These are phyloP conservation scores for Spatholobus suberectus DNA, from an alignment of 306 rosid genomes.

Conservation along the genomic window DNA sequence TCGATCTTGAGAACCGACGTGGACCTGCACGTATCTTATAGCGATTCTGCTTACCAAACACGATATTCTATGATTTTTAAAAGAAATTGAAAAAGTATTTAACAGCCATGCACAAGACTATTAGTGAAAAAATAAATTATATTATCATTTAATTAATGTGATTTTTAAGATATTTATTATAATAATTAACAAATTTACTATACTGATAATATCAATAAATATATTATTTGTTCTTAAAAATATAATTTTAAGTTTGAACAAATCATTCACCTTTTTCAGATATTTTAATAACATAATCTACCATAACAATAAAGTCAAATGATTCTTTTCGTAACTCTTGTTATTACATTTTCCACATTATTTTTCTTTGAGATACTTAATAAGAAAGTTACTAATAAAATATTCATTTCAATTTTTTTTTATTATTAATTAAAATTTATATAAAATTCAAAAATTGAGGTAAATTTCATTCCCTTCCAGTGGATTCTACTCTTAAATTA, in stretches of 20 bases:
- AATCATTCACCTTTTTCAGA: neutral
- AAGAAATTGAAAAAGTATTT: no score
- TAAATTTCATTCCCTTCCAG: neutral
- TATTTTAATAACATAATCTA: neutral
- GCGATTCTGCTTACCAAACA: neutral
- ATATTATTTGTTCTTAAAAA: neutral
- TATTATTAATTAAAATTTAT: neutral
- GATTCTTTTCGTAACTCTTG: neutral
- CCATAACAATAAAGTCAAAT: neutral
- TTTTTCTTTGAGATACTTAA: neutral
- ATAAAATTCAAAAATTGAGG: neutral
- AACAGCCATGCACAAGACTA: no score
- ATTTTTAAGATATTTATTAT: neutral
- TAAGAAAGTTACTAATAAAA: neutral
- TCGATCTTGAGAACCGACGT: neutral
- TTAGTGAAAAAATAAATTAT: no score
- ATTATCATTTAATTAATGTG: no score
- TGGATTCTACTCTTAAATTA: neutral
- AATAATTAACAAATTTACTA: neutral
- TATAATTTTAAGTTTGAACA: neutral
- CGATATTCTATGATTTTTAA: neutral
- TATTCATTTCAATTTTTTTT: neutral
- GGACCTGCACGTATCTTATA: neutral
- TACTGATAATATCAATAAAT: neutral
- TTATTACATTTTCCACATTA: neutral